Percentiles rank a stretch among this genome's conserved stretches.
Evolutionary conservation across 345 rosid species (phyloP).

Genomic region (Alliaria petiolata): DNA sequence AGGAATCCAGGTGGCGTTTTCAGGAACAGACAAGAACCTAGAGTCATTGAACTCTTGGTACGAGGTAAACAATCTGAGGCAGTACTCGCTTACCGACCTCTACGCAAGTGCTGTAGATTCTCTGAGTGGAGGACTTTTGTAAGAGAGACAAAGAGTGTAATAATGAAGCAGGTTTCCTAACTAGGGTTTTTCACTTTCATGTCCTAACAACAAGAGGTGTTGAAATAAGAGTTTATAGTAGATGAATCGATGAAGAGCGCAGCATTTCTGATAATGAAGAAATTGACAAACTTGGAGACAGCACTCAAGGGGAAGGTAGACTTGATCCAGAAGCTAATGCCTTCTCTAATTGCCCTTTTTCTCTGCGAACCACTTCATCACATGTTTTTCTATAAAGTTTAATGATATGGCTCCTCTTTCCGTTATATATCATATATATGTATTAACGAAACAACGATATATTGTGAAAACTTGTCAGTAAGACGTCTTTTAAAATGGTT

Average conservation of each 20-base stretch:
- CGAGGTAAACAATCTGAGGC: slow-evolving; percentile 68
- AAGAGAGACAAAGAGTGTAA: slow-evolving; percentile 9
- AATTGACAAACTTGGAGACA: slow-evolving; percentile 43
- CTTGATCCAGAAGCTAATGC: slow-evolving; percentile 44
- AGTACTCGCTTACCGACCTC: slow-evolving; percentile 56
- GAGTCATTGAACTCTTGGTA: slow-evolving; percentile 83
- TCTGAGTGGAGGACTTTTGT: slow-evolving; percentile 20
- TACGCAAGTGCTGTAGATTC: slow-evolving; percentile 43
- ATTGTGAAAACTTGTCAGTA: no score
- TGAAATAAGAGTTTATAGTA: no score
- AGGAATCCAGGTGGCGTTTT: slow-evolving; percentile 69
- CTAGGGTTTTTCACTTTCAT: slow-evolving; percentile 6
- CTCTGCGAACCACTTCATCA: no score
- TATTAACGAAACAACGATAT: no score
- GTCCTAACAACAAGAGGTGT: no score
- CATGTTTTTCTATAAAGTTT: no score
- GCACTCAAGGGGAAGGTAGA: slow-evolving; percentile 43
- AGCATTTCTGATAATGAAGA: slow-evolving; percentile 73
- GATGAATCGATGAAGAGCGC: slow-evolving; percentile 55
- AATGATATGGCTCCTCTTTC: no score
- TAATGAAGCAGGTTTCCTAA: slow-evolving; percentile 10
- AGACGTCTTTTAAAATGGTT: no score
- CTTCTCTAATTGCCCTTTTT: no score
- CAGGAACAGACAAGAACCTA: slow-evolving; percentile 79
- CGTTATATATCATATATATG: no score